Percentiles rank a stretch among this genome's conserved stretches.
These are phyloP conservation scores for Fusarium floridanum DNA, from an alignment of 2,329 filamentous ascomycete genomes.

Conservation along the genomic window DNA sequence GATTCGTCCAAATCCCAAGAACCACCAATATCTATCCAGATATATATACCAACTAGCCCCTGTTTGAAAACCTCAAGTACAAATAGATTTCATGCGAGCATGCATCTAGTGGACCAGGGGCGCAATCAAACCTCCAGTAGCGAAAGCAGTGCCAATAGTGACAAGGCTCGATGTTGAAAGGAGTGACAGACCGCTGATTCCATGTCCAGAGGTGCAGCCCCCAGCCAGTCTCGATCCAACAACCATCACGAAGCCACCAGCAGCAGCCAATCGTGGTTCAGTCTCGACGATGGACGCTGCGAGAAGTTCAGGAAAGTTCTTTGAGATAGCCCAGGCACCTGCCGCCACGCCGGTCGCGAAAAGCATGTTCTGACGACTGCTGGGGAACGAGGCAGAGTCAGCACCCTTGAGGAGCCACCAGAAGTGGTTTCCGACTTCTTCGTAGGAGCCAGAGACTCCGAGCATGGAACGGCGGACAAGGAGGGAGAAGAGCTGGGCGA, in stretches of 20 bases:
- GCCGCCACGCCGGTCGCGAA: slow-evolving; percentile 66
- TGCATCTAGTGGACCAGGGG: slow-evolving; percentile 44
- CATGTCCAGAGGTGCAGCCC: slow-evolving; percentile 78
- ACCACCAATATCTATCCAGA: background rate
- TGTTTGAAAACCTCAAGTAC: background rate
- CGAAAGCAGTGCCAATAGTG: slow-evolving; percentile 71
- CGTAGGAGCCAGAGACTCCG: slow-evolving; percentile 72
- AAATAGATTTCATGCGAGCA: background rate
- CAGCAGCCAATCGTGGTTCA: slow-evolving; percentile 55
- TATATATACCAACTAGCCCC: background rate
- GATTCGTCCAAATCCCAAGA: background rate
- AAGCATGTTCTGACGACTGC: slow-evolving; percentile 58
- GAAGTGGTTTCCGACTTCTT: slow-evolving; percentile 69
- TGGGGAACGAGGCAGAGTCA: slow-evolving; percentile 42
- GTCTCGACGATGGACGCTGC: slow-evolving; percentile 47
- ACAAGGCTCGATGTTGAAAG: slow-evolving; percentile 73
- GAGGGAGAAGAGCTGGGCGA: slow-evolving; percentile 69
- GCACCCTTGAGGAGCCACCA: slow-evolving; percentile 57
- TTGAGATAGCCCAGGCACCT: slow-evolving; percentile 59
- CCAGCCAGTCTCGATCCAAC: slow-evolving; percentile 73
- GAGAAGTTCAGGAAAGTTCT: slow-evolving; percentile 49
- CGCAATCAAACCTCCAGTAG: slow-evolving; percentile 56
- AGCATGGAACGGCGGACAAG: slow-evolving; percentile 66
- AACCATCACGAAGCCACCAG: slow-evolving; percentile 69
- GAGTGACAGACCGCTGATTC: slow-evolving; percentile 75